phyloP scores from a whole-genome alignment of 148 eudicot genomes.

The Vaccinium vitisidaea region DNA sequence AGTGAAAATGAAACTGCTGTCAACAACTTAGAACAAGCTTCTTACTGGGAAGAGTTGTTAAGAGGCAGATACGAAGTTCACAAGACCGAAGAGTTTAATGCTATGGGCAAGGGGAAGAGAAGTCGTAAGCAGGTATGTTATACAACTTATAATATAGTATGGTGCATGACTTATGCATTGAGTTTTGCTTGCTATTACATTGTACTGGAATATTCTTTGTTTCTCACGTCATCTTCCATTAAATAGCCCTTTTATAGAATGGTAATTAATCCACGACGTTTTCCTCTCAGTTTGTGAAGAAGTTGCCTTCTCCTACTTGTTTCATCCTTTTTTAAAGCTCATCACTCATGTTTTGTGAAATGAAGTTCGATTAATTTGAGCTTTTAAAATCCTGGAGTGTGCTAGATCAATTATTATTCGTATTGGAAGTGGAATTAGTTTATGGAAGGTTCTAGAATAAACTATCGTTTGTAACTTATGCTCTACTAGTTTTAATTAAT shows the following conservation, averaged over 20 bases:
- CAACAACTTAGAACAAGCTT: constrained; percentile 58
- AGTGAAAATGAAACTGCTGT: constrained; percentile 44
- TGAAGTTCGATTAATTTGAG: constrained; percentile 5
- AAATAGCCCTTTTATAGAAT: not conserved
- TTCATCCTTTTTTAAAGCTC: not conserved
- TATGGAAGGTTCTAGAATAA: not conserved
- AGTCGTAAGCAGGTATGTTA: constrained; percentile 86
- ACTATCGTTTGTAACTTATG: not conserved
- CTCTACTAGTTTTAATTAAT: not conserved
- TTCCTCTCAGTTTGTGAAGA: not conserved
- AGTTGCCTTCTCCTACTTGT: not conserved
- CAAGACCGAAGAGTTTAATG: constrained; percentile 79
- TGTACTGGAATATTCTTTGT: not conserved
- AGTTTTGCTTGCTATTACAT: not conserved
- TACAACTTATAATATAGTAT: not conserved
- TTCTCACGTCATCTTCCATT: not conserved
- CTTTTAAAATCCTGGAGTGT: not conserved
- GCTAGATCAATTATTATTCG: not conserved
- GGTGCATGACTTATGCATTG: not conserved
- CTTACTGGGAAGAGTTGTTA: constrained; percentile 89
- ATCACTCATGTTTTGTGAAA: not conserved
- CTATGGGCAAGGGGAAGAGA: constrained; percentile 95
- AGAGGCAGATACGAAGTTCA: constrained; percentile 76
- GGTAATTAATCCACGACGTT: not conserved
- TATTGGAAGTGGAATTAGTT: constrained; percentile 10